Percentiles rank a stretch among this genome's conserved stretches.
phyloP scores from a whole-genome alignment of 768 basidiomycete genomes.

The Boletellus emodensis region DNA sequence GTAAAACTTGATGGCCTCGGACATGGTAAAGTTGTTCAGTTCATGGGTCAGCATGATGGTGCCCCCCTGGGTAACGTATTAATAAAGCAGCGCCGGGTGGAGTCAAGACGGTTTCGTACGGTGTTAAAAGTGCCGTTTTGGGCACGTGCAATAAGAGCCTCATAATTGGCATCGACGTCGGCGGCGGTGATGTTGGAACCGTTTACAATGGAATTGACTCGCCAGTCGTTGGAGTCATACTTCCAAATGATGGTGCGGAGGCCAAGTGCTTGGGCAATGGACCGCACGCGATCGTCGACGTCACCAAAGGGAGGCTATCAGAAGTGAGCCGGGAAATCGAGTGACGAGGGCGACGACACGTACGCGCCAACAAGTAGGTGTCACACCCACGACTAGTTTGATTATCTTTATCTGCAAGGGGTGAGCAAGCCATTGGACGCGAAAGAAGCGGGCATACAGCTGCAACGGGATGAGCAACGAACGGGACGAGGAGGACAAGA shows the following conservation, averaged over 20 bases:
- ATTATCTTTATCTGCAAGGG: constrained; percentile 44
- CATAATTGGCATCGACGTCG: constrained; percentile 51
- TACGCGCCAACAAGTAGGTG: constrained; percentile 60
- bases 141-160: constrained; percentile 46
- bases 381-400: constrained; percentile 51
- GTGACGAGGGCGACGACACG: constrained; percentile 9
- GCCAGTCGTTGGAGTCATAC: constrained; percentile 73
- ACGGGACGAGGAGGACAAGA: not conserved
- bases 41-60: constrained; percentile 58
- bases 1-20: constrained; percentile 53
- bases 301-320: constrained; percentile 60
- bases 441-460: constrained; percentile 17
- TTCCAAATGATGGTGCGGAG: constrained; percentile 73
- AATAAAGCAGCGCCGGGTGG: not conserved
- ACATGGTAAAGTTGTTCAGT: constrained; percentile 58
- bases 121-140: constrained; percentile 38
- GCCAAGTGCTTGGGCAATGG: constrained; percentile 63
- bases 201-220: constrained; percentile 38
- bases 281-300: constrained; percentile 72
- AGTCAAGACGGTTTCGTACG: constrained; percentile 26
- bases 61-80: constrained; percentile 34
- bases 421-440: not conserved
- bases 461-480: constrained; percentile 10
- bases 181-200: constrained; percentile 38
- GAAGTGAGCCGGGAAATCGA: not conserved